phyloP scores from a whole-genome alignment of 257 asterid genomes.

The Solanum ossicruentum region DNA sequence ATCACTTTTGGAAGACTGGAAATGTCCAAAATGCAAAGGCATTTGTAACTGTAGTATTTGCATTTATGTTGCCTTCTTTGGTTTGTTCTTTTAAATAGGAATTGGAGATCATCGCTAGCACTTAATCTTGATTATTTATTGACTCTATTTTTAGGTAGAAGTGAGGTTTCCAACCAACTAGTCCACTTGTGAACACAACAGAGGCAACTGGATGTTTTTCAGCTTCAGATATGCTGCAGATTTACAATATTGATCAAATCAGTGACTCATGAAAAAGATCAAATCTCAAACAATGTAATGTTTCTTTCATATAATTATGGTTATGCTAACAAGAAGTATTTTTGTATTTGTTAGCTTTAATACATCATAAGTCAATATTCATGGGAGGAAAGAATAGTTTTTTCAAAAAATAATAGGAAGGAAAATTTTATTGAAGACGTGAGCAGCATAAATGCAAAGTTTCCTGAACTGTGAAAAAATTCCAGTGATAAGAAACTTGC shows the following conservation, averaged over 20 bases:
- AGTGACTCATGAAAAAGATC: conserved; percentile 17
- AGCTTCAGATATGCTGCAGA: too few relatives aligned
- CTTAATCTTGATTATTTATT: neutral
- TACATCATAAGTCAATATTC: conserved; percentile 4
- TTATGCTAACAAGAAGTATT: neutral
- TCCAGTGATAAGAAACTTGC: neutral
- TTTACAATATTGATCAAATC: too few relatives aligned
- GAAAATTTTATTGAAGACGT: too few relatives aligned
- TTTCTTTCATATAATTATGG: neutral
- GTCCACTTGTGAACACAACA: conserved; percentile 41
- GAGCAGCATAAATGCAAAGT: too few relatives aligned
- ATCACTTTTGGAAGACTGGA: conserved; percentile 20
- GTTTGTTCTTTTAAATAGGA: neutral
- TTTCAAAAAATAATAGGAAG: conserved; percentile 13
- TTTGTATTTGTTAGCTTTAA: conserved; percentile 1
- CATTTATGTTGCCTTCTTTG: conserved; percentile 22
- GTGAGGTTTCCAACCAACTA: conserved; percentile 67
- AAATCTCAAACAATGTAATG: conserved; percentile 3
- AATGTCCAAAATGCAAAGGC: too few relatives aligned
- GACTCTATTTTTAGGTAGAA: conserved; percentile 20
- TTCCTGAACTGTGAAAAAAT: too few relatives aligned
- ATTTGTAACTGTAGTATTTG: neutral
- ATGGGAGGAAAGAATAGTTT: conserved; percentile 18
- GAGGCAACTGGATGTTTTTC: conserved; percentile 44
- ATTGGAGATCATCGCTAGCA: neutral